Evolutionary conservation across 805 yeast species (phyloP).

Genomic region (Saccharomycopsis babjevae): DNA sequence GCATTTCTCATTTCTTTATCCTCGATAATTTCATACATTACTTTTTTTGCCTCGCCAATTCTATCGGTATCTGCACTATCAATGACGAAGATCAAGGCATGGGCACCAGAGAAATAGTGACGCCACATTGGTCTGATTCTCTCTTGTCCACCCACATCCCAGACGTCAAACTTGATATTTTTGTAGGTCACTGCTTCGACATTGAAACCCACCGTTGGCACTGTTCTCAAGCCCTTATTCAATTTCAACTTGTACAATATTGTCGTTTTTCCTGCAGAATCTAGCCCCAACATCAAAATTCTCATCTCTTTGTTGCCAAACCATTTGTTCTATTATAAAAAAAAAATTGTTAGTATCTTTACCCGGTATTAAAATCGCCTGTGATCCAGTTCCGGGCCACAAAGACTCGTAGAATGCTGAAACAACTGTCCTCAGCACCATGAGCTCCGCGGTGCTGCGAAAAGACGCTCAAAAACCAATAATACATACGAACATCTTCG

Average conservation of each 20-base stretch:
- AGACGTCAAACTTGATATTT: constrained; percentile 74
- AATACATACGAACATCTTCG: constrained; percentile 25
- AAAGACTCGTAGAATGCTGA: too few relatives aligned
- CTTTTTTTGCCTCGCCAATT: constrained; percentile 67
- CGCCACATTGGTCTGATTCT: constrained; percentile 89
- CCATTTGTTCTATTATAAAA: constrained; percentile 30
- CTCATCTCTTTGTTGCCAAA: constrained; percentile 46
- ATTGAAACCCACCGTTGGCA: constrained; percentile 91
- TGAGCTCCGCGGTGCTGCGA: background rate
- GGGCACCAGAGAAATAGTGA: constrained; percentile 88
- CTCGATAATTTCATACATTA: constrained; percentile 63
- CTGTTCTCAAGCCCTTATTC: constrained; percentile 67
- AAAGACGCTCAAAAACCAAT: background rate
- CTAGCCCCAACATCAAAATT: constrained; percentile 84
- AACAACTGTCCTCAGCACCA: too few relatives aligned
- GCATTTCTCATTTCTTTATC: constrained; percentile 81
- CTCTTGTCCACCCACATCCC: constrained; percentile 97
- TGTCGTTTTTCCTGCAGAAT: constrained; percentile 88
- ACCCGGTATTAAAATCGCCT: too few relatives aligned
- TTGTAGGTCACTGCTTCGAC: constrained; percentile 78
- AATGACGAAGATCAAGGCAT: constrained; percentile 83
- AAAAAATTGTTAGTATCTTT: background rate
- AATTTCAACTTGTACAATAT: constrained; percentile 74
- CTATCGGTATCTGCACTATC: constrained; percentile 70
- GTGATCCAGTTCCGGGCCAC: background rate